Conservation (phyloP, 2,329 filamentous ascomycete genomes). For the Alternaria sp. region DNA sequence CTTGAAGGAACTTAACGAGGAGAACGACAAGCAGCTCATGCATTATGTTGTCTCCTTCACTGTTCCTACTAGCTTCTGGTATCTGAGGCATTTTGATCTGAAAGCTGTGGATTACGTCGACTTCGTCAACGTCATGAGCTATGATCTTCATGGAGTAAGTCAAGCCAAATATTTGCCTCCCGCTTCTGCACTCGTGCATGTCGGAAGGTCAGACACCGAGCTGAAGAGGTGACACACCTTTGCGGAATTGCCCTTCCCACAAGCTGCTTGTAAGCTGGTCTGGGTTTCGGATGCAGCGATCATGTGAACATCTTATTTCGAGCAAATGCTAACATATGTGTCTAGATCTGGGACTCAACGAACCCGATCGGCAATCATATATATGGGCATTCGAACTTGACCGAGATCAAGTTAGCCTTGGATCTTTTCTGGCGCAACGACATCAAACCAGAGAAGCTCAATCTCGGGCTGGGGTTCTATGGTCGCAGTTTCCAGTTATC, state of each 20-base stretch:
- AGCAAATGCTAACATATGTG: background rate
- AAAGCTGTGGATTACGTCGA: conserved; percentile 31
- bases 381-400: conserved; percentile 53
- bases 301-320: background rate
- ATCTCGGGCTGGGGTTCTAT: conserved; percentile 55
- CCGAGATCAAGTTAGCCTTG: conserved; percentile 50
- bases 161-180: no score
- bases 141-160: conserved; percentile 49
- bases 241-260: background rate
- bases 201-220: background rate
- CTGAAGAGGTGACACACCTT: background rate
- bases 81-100: background rate
- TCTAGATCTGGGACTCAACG: conserved; percentile 43
- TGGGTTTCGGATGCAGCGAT: background rate
- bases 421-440: conserved; percentile 56
- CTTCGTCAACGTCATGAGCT: conserved; percentile 49
- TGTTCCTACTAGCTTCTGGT: conserved; percentile 9
- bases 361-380: conserved; percentile 32
- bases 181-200: no score
- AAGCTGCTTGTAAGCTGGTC: background rate
- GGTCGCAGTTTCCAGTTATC: conserved; percentile 37
- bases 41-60: conserved; percentile 13
- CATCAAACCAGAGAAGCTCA: conserved; percentile 49
- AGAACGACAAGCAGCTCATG: background rate
- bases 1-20: background rate